phyloP scores from a whole-genome alignment of 2,329 filamentous ascomycete species.

The Talaromyces sp. region DNA sequence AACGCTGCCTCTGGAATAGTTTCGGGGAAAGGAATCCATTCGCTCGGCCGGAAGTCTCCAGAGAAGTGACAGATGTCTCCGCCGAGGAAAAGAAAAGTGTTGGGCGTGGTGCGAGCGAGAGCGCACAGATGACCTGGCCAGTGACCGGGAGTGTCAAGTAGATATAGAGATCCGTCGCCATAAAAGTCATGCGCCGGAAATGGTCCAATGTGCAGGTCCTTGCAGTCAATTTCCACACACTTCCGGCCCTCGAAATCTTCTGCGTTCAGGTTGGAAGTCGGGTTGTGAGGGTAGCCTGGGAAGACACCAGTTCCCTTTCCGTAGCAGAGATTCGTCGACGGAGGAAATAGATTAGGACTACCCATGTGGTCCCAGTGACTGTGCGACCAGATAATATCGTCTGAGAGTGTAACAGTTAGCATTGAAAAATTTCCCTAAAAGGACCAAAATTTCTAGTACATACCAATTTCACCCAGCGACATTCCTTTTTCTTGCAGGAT shows the following conservation, averaged over 20 bases:
- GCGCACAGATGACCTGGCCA: conserved; percentile 5
- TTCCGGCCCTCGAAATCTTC: neutral
- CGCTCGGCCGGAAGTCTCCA: neutral
- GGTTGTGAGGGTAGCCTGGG: neutral
- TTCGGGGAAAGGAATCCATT: neutral
- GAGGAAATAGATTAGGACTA: neutral
- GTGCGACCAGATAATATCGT: conserved; percentile 21
- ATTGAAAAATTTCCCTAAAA: neutral
- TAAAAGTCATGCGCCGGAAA: neutral
- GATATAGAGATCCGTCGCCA: neutral
- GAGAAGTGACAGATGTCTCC: conserved; percentile 1
- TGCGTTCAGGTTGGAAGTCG: neutral
- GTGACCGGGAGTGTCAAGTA: conserved; percentile 5
- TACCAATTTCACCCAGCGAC: conserved; percentile 11
- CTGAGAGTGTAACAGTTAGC: conserved; percentile 7
- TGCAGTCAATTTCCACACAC: neutral
- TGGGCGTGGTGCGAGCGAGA: conserved; percentile 2
- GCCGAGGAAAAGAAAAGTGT: neutral
- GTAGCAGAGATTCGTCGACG: neutral
- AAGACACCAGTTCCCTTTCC: neutral
- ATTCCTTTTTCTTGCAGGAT: conserved; percentile 16
- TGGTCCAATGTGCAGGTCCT: neutral
- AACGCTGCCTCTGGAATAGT: neutral
- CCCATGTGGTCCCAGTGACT: conserved; percentile 2
- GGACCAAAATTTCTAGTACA: neutral